Evolutionary conservation across 106 monocot genomes (phyloP).

Genomic region (Gastrodia elata): DNA sequence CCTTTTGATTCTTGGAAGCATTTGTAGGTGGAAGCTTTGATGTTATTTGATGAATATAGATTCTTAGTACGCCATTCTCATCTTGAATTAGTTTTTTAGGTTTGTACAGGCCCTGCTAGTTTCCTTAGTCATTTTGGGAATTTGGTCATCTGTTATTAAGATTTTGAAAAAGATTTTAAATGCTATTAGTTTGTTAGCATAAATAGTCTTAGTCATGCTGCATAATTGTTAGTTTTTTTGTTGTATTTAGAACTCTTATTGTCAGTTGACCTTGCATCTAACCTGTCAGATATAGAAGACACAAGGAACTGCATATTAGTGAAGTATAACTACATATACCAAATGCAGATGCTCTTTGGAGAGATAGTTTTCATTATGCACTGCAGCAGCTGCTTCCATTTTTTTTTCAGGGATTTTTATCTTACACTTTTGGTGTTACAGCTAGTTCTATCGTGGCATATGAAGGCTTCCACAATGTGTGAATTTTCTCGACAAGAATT

Average conservation of each 20-base stretch:
- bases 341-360: neutral
- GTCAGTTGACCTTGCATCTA: neutral
- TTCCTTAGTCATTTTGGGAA: neutral
- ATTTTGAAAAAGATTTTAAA: neutral
- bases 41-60: neutral
- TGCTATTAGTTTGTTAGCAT: neutral
- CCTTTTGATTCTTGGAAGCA: neutral
- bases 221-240: slow-evolving; percentile 4
- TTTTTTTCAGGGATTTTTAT: neutral
- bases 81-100: neutral
- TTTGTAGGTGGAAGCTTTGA: slow-evolving; percentile 1
- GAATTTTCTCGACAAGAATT: slow-evolving; percentile 90
- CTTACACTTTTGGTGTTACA: slow-evolving; percentile 21
- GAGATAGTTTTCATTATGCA: neutral
- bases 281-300: neutral
- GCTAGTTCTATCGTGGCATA: slow-evolving; percentile 96
- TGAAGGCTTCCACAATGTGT: slow-evolving; percentile 99
- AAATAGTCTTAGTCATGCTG: neutral
- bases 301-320: neutral
- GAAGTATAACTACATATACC: neutral
- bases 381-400: too few species aligned
- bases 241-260: neutral
- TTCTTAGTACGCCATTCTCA: neutral
- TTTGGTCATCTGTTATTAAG: neutral
- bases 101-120: slow-evolving; percentile 3